Evolutionary conservation across 345 rosid genomes (phyloP), one percentile per base, ranked within the genome.

Genomic region (Anastatica hierochuntica): DNA sequence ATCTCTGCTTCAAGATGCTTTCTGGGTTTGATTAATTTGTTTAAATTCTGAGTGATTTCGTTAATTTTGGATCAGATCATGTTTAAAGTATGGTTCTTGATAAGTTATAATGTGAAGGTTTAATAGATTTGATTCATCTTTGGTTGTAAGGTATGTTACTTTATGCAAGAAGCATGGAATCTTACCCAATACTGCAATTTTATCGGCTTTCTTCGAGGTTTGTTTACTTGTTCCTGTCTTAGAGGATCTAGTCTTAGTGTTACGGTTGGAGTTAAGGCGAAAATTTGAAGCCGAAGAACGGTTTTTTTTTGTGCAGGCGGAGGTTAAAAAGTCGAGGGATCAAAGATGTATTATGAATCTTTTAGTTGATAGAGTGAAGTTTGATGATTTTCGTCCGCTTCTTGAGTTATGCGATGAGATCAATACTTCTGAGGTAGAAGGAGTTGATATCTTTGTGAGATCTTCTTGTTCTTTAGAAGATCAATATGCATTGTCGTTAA

Each of bases 161-260:
- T 67, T 80, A n/a, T 90, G 97, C 74, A 63, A 55, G 60, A 72
- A 55, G 60, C 84, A 74, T 73, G 80, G 62, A 23, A 68, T 75
- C 35, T 10, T 35, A 43, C 94, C 97, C 14, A 82, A 66, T 69
- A 39, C 72, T 53, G 63, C 73, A 42, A 64, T 90, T 58, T 60
- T 81, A 46, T 72, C 81, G 19, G 68, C 78, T 53, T 77, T 90
- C 62, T 67, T 68, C 69, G 65, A 86, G 90, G 95, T 90, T 55
- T 48, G 71, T 2, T 31, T 31, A 31, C 9, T 64, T 56, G 10
- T 44, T 8, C 31, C 30, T 24, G 47, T 43, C 8, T 18, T 49
- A 49, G 19, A n/a, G n/a, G n/a, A 15, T 33, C 6, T 30, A 43
- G 21, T 53, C 9, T 11, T 58, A 43, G 21, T 60, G 44, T 34